These are phyloP conservation scores for Flaveria ramosissima DNA, from an alignment of 129 eudicot species.

Conservation along the genomic window DNA sequence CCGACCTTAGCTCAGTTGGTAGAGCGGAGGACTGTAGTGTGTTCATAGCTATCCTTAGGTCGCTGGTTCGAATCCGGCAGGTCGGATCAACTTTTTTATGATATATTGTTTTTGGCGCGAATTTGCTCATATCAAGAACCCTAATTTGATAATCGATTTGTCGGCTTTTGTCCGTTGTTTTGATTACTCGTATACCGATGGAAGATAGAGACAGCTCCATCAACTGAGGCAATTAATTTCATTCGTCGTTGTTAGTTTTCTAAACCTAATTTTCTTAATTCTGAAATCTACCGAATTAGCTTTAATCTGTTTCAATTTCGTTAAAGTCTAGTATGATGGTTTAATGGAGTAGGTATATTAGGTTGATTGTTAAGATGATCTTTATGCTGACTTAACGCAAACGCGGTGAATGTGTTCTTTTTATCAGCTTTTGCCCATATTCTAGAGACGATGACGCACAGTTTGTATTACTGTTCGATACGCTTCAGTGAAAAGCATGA, in stretches of 20 bases:
- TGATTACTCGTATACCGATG: too few relatives aligned
- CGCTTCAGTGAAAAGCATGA: neutral
- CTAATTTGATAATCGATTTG: neutral
- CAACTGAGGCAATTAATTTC: too few relatives aligned
- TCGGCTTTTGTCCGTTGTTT: neutral
- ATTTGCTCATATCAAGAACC: neutral
- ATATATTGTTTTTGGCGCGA: neutral
- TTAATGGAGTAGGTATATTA: neutral
- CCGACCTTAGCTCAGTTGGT: constrained; percentile 90
- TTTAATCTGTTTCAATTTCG: neutral
- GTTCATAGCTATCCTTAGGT: constrained; percentile 75
- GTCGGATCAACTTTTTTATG: constrained; percentile 52
- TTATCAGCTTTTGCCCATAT: neutral
- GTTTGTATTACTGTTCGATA: neutral
- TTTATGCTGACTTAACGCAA: too few relatives aligned
- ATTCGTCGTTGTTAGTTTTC: neutral
- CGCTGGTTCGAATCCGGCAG: constrained; percentile 99
- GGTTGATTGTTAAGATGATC: too few relatives aligned
- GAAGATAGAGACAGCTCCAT: too few relatives aligned
- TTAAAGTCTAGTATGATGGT: neutral
- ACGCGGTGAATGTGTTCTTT: too few relatives aligned
- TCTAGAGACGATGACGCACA: neutral
- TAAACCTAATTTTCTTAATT: neutral
- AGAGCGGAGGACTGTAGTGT: constrained; percentile 89
- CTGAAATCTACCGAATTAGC: neutral